phyloP scores from a whole-genome alignment of 2,329 filamentous ascomycete species.

The Claviceps africana region DNA sequence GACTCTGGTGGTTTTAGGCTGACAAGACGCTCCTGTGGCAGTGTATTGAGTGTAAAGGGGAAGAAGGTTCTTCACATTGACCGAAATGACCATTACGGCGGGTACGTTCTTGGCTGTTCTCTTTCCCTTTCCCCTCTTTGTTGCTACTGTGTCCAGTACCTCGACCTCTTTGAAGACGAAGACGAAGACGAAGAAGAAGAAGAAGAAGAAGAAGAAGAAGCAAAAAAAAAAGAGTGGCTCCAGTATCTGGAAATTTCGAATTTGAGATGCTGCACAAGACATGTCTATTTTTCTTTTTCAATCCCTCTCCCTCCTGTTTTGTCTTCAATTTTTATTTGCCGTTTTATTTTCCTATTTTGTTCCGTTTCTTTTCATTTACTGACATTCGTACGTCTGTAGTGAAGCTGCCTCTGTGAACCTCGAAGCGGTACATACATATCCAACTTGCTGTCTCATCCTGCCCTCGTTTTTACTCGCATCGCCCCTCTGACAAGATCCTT shows the following conservation, averaged over 20 bases:
- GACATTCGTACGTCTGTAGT: constrained; percentile 25
- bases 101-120: constrained; percentile 39
- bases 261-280: not conserved
- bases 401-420: constrained; percentile 96
- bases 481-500: constrained; percentile 9
- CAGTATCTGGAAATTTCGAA: not conserved
- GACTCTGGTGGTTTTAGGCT: not conserved
- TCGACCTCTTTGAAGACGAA: too few species aligned
- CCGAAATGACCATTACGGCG: constrained; percentile 96
- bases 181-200: too few species aligned
- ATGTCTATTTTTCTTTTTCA: too few species aligned
- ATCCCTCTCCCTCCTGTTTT: not conserved
- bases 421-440: constrained; percentile 53
- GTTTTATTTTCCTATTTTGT: too few species aligned
- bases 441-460: constrained; percentile 5
- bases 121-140: not conserved
- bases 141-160: not conserved
- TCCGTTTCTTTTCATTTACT: too few species aligned
- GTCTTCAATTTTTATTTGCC: not conserved
- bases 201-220: too few species aligned
- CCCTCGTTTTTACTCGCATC: constrained; percentile 6
- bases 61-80: constrained; percentile 99
- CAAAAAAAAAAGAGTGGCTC: not conserved
- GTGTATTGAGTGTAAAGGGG: constrained; percentile 93
- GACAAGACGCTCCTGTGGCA: constrained; percentile 20